Conservation (phyloP, 2,329 filamentous ascomycete genomes). For the Fusarium dimerum region DNA sequence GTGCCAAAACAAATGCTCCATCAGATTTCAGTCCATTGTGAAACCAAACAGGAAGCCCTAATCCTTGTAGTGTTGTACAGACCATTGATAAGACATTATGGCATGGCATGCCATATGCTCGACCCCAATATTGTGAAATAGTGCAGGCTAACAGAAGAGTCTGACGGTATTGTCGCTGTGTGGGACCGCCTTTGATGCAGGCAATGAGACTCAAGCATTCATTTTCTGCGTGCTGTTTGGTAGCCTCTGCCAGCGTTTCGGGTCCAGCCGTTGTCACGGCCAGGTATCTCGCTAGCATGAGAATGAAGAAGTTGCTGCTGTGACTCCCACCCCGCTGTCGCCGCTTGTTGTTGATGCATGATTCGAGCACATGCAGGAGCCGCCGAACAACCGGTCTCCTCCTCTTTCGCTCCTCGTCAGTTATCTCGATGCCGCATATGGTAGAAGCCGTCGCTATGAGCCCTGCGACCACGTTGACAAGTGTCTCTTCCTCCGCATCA, state of each 20-base stretch:
- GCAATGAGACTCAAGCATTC: constrained; percentile 22
- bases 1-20: constrained; percentile 52
- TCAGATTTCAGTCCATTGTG: constrained; percentile 44
- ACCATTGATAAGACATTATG: constrained; percentile 41
- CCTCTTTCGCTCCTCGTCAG: constrained; percentile 1
- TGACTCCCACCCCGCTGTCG: constrained; percentile 6
- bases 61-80: constrained; percentile 40
- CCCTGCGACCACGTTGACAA: constrained; percentile 34
- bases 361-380: constrained; percentile 28
- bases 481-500: constrained; percentile 23
- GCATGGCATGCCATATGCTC: constrained; percentile 40
- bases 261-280: constrained; percentile 19
- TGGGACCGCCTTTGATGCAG: constrained; percentile 14
- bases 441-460: constrained; percentile 28
- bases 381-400: constrained; percentile 23
- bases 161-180: constrained; percentile 27
- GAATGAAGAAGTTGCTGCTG: constrained; percentile 23
- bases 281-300: constrained; percentile 32
- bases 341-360: constrained; percentile 20
- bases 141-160: constrained; percentile 44
- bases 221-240: constrained; percentile 16
- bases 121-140: constrained; percentile 49
- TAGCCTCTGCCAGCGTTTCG: constrained; percentile 11
- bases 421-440: constrained; percentile 6
- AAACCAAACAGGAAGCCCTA: constrained; percentile 35